Conservation (phyloP, 805 yeast species). For the Metschnikowia similis region DNA sequence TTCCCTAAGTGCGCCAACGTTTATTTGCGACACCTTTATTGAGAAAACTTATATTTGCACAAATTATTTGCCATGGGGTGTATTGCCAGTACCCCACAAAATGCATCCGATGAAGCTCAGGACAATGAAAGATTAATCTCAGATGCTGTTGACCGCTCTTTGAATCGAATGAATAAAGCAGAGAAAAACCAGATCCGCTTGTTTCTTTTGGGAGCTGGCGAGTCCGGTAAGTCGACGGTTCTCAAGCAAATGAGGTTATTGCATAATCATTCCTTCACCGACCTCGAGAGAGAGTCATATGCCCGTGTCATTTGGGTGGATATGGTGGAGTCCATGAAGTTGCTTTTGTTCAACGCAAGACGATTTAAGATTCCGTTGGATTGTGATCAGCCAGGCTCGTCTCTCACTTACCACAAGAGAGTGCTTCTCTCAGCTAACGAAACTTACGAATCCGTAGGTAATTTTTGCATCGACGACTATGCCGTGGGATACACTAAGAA, state of each 20-base stretch:
- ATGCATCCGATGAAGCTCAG: slow-evolving; percentile 44
- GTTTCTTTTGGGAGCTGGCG: slow-evolving; percentile 88
- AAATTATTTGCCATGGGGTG: slow-evolving; percentile 61
- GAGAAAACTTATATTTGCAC: background rate
- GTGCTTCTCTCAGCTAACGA: slow-evolving; percentile 48
- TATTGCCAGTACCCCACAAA: slow-evolving; percentile 44
- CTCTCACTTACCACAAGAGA: slow-evolving; percentile 45
- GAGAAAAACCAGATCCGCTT: slow-evolving; percentile 63
- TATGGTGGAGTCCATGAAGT: slow-evolving; percentile 77
- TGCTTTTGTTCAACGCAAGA: slow-evolving; percentile 69
- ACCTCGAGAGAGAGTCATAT: slow-evolving; percentile 75
- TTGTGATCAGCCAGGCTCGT: slow-evolving; percentile 52
- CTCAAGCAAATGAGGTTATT: slow-evolving; percentile 80
- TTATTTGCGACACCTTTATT: background rate
- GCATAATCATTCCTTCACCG: slow-evolving; percentile 81
- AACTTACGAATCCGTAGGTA: slow-evolving; percentile 10
- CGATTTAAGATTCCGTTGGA: slow-evolving; percentile 59
- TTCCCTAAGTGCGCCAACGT: background rate
- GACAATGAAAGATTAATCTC: slow-evolving; percentile 51
- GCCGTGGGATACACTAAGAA: slow-evolving; percentile 13
- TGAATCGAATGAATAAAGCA: slow-evolving; percentile 47
- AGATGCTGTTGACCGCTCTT: slow-evolving; percentile 60
- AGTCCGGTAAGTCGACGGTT: slow-evolving; percentile 90
- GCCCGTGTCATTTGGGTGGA: slow-evolving; percentile 91
- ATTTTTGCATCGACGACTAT: slow-evolving; percentile 13